phyloP scores from a whole-genome alignment of 306 rosid species.

The Vicia villosa region DNA sequence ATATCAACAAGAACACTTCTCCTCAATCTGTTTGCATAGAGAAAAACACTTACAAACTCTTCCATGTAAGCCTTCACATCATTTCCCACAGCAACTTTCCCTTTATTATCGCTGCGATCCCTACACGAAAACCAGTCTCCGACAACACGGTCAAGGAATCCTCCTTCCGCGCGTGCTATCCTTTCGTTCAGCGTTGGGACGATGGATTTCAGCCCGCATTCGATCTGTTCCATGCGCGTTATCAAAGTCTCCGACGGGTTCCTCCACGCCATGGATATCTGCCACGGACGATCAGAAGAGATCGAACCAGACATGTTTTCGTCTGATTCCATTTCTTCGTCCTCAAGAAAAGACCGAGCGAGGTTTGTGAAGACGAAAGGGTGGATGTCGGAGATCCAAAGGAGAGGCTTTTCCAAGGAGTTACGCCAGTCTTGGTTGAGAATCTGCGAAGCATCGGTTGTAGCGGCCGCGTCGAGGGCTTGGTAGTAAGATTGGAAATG shows the following conservation, averaged over 20 bases:
- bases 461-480: slow-evolving; percentile 65
- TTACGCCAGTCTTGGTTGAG: slow-evolving; percentile 67
- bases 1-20: slow-evolving; percentile 66
- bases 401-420: slow-evolving; percentile 69
- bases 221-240: slow-evolving; percentile 55
- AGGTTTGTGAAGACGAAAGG: slow-evolving; percentile 75
- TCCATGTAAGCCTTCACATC: slow-evolving; percentile 53
- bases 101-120: slow-evolving; percentile 36
- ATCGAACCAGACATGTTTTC: neutral
- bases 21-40: slow-evolving; percentile 68
- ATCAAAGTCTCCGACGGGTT: slow-evolving; percentile 40
- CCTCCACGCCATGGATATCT: slow-evolving; percentile 58
- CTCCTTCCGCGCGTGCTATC: slow-evolving; percentile 45
- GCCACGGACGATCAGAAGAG: slow-evolving; percentile 49
- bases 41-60: slow-evolving; percentile 56
- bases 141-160: slow-evolving; percentile 46
- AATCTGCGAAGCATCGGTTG: slow-evolving; percentile 47
- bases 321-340: slow-evolving; percentile 24
- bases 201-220: slow-evolving; percentile 58
- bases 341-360: slow-evolving; percentile 60
- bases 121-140: slow-evolving; percentile 44
- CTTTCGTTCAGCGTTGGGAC: slow-evolving; percentile 55
- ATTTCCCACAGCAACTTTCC: slow-evolving; percentile 37
- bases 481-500: slow-evolving; percentile 76
- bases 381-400: slow-evolving; percentile 76